Percentiles rank a stretch among this genome's conserved stretches.
Evolutionary conservation across 345 rosid species (phyloP).

Genomic region (Cardamine occulta): DNA sequence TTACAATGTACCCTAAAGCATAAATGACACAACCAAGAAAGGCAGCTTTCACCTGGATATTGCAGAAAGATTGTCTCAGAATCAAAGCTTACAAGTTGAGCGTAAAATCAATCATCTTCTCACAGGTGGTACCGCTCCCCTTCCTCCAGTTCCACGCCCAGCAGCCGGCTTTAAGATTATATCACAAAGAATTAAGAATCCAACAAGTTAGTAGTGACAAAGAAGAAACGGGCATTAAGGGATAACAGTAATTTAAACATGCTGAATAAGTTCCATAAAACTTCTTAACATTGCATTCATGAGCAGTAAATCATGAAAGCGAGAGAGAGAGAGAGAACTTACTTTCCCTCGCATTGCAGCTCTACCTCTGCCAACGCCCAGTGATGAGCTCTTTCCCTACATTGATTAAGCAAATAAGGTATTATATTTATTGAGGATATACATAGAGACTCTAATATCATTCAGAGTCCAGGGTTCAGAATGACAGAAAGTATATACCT

Average conservation of each 20-base stretch:
- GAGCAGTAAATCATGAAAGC: background rate
- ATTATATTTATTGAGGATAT: background rate
- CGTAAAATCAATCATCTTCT: conserved; percentile 55
- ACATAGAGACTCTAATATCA: background rate
- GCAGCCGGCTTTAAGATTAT: conserved; percentile 59
- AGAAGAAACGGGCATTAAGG: conserved; percentile 4
- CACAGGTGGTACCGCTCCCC: conserved; percentile 82
- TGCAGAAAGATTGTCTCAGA: conserved; percentile 17
- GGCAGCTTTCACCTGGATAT: conserved; percentile 12
- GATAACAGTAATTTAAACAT: background rate
- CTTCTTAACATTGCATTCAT: conserved; percentile 5
- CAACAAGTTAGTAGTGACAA: conserved; percentile 27
- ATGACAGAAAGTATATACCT: too few species aligned
- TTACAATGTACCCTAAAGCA: conserved; percentile 35
- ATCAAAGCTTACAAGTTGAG: conserved; percentile 28
- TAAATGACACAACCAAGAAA: conserved; percentile 34
- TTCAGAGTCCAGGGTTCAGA: conserved; percentile 13
- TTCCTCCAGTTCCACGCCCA: conserved; percentile 85
- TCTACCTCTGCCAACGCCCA: conserved; percentile 99
- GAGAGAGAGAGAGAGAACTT: conserved; percentile 40
- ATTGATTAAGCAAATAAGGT: conserved; percentile 29
- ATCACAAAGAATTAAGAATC: conserved; percentile 10
- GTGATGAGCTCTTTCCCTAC: conserved; percentile 96
- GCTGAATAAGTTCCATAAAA: background rate
- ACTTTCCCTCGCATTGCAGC: conserved; percentile 98